These are phyloP conservation scores for Fagus sylvatica DNA, from an alignment of 306 rosid genomes.

Conservation along the genomic window DNA sequence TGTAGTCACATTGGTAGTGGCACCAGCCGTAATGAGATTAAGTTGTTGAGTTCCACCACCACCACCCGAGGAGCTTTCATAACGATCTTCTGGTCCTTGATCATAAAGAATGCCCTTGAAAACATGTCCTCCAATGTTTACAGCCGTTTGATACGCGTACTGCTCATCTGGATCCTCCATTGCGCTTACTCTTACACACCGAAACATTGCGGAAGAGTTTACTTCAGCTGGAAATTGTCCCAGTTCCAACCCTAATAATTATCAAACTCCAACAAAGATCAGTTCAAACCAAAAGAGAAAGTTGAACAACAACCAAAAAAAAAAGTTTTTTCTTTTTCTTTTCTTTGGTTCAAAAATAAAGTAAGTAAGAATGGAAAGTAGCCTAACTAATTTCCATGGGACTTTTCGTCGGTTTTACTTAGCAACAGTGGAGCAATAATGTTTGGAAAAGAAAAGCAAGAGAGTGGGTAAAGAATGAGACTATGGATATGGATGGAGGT, in stretches of 20 bases:
- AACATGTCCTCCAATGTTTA: slow-evolving; percentile 89
- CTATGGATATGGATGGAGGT: slow-evolving; percentile 27
- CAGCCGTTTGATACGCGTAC: slow-evolving; percentile 89
- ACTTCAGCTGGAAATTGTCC: slow-evolving; percentile 79
- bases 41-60: slow-evolving; percentile 51
- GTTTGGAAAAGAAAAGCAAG: slow-evolving; percentile 24
- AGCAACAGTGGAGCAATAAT: slow-evolving; percentile 41
- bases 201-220: slow-evolving; percentile 80
- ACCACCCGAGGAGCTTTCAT: slow-evolving; percentile 62
- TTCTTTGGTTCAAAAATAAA: too few species aligned
- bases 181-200: slow-evolving; percentile 85
- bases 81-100: slow-evolving; percentile 65
- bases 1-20: slow-evolving; percentile 19
- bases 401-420: slow-evolving; percentile 62
- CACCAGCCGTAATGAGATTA: slow-evolving; percentile 40
- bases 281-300: neutral
- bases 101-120: slow-evolving; percentile 96
- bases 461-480: slow-evolving; percentile 28
- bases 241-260: slow-evolving; percentile 87
- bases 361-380: slow-evolving; percentile 1
- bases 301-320: neutral
- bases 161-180: slow-evolving; percentile 86
- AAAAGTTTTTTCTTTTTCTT: neutral
- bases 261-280: slow-evolving; percentile 4
- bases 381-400: slow-evolving; percentile 26